These are phyloP conservation scores for Daldinia grandis DNA, from an alignment of 495 filamentous ascomycete genomes.

Conservation along the genomic window DNA sequence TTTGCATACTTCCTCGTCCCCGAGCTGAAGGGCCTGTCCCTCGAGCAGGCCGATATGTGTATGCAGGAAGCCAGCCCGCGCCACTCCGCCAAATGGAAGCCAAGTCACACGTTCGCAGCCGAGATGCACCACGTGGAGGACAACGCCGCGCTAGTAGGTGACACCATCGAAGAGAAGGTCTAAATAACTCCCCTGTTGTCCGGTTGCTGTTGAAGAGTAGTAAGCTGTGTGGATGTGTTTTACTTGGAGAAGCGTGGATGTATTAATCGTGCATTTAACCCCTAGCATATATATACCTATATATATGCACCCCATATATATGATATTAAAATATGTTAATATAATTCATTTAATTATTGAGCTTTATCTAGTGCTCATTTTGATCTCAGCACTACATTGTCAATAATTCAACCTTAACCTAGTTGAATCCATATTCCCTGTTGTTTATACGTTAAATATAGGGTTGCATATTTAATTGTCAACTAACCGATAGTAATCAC, in stretches of 20 bases:
- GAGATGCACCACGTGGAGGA: slow-evolving; percentile 58
- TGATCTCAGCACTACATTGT: too few relatives aligned
- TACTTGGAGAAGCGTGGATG: background rate
- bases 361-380: background rate
- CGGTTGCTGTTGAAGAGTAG: background rate
- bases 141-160: slow-evolving; percentile 18
- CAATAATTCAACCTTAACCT: too few relatives aligned
- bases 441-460: too few relatives aligned
- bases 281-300: too few relatives aligned
- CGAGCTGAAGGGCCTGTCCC: slow-evolving; percentile 79
- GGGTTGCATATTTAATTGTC: too few relatives aligned
- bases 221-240: background rate
- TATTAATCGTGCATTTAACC: background rate
- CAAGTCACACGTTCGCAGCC: slow-evolving; percentile 68
- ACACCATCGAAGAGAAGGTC: slow-evolving; percentile 43
- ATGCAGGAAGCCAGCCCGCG: slow-evolving; percentile 73
- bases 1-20: slow-evolving; percentile 78
- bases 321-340: background rate
- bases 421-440: background rate
- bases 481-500: too few relatives aligned
- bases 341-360: background rate
- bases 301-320: background rate
- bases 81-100: slow-evolving; percentile 66
- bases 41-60: slow-evolving; percentile 83
- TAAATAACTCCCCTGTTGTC: slow-evolving; percentile 7